Base-by-base conservation (phyloP, 768 basidiomycete genomes). In the Lentinula lateritia region DNA sequence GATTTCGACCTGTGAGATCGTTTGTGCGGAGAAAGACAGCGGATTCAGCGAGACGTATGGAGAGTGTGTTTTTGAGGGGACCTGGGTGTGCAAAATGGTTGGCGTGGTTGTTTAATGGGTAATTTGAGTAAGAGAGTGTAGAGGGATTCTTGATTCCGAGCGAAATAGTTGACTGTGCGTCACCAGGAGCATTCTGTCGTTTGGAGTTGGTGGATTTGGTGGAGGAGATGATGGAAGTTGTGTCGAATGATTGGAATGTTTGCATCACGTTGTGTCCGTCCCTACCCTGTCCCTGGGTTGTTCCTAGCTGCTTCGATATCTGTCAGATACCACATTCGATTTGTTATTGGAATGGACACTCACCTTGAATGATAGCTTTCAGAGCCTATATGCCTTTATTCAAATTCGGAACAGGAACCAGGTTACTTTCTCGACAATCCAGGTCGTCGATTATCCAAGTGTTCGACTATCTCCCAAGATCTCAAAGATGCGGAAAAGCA, bases 41-140 rank as follows among this genome's bases (percentile, higher is more conserved):
- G 3, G 88, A 83, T 68, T 93, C 90, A 4, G 87, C 86, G 58
- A 93, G 78, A 23, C 80, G 78, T 63, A 92, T 84, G 16, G 76
- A 73, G 10, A 86, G 74, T 15, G 78, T 71, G 67, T 76, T 82
- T 60, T 77, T 81, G 62, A 69, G 72, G 9, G 57, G 61, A 38
- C 65, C 67, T 48, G 20, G 46, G 20, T 48, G 16, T 6, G n/a
- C 38, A 39, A 13, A 5, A 39, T 39, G 38, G 13, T 39, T 39
- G 7, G 13, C 13, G 38, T 39, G 38, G 13, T 8, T 39, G 6
- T 8, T 39, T 8, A 39, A 39, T 39, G 38, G 13, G 38, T 13
- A 39, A 39, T 28, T 28, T 28, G 28, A 28, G 28, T 8, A 8
- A 8, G 0, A 20, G 35, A 9, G 18, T 3, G 20, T 38, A 48